phyloP scores from a whole-genome alignment of 2,329 filamentous ascomycete genomes.

The Fonsecaea multimorphosa region DNA sequence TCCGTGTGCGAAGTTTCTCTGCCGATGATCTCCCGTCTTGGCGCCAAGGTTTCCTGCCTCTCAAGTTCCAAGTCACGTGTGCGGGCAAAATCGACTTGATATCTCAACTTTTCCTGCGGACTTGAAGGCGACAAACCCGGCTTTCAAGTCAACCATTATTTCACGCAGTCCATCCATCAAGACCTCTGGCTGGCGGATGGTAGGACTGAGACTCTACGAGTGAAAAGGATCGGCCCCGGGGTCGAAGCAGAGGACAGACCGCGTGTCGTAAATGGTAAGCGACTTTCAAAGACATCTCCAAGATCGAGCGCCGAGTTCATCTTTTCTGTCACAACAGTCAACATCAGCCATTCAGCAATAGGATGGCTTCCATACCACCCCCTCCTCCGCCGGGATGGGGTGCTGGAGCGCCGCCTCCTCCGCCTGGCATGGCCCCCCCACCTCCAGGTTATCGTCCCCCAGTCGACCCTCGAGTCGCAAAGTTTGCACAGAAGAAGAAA shows the following conservation, averaged over 20 bases:
- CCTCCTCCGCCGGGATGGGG: conserved; percentile 73
- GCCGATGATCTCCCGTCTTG: conserved; percentile 1
- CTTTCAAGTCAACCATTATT: neutral
- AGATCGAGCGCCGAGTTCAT: conserved; percentile 33
- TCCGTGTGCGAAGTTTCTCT: conserved; percentile 4
- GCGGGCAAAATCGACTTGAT: conserved; percentile 9
- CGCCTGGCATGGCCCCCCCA: conserved; percentile 68
- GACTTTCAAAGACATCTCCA: conserved; percentile 25
- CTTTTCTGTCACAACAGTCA: conserved; percentile 32
- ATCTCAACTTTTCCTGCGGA: neutral
- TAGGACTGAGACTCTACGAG: conserved; percentile 7
- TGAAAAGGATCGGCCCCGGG: conserved; percentile 20
- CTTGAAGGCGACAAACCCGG: neutral
- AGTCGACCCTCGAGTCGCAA: conserved; percentile 82
- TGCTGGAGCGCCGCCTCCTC: conserved; percentile 58
- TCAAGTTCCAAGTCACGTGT: conserved; percentile 3
- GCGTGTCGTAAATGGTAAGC: conserved; percentile 37
- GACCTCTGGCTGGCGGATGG: neutral
- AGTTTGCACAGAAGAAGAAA: conserved; percentile 98
- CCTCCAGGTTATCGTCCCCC: conserved; percentile 84
- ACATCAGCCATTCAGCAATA: conserved; percentile 37
- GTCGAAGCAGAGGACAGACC: conserved; percentile 23
- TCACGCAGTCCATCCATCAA: neutral
- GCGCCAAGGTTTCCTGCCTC: neutral
- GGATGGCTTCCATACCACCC: conserved; percentile 66